Evolutionary conservation across 1,139 yeast species (phyloP).

Genomic region (Candida tropicalis): DNA sequence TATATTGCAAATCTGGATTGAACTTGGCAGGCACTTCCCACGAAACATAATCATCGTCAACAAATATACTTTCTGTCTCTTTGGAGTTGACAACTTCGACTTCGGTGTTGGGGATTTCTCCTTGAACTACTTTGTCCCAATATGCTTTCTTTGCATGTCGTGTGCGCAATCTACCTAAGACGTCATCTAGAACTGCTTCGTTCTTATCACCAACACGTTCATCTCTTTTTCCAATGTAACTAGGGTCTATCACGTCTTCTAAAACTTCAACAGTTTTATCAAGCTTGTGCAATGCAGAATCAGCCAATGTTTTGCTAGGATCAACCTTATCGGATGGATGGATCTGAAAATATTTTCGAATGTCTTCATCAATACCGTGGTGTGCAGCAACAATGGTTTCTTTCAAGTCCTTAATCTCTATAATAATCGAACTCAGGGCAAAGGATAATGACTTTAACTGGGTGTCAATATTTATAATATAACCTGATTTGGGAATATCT

Average conservation of each 20-base stretch:
- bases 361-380: constrained; percentile 11
- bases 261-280: neutral
- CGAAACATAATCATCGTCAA: constrained; percentile 14
- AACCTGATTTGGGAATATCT: constrained; percentile 8
- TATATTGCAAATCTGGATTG: constrained; percentile 54
- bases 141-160: neutral
- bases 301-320: constrained; percentile 11
- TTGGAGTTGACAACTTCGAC: neutral
- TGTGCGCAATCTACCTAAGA: neutral
- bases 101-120: neutral
- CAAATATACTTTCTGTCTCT: constrained; percentile 8
- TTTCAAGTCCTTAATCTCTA: constrained; percentile 12
- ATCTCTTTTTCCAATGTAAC: neutral
- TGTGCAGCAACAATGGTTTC: constrained; percentile 16
- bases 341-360: constrained; percentile 16
- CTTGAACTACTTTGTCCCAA: neutral
- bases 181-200: neutral
- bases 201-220: neutral
- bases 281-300: constrained; percentile 4
- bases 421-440: constrained; percentile 11
- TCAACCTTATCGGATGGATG: constrained; percentile 13
- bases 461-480: constrained; percentile 12
- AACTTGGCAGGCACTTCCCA: constrained; percentile 34
- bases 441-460: constrained; percentile 15
- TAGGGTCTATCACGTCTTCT: neutral